A percentile compares a stretch with the other conserved stretches of the same genome.
phyloP scores from a whole-genome alignment of 768 basidiomycete genomes.

The Phylloporus sp. region DNA sequence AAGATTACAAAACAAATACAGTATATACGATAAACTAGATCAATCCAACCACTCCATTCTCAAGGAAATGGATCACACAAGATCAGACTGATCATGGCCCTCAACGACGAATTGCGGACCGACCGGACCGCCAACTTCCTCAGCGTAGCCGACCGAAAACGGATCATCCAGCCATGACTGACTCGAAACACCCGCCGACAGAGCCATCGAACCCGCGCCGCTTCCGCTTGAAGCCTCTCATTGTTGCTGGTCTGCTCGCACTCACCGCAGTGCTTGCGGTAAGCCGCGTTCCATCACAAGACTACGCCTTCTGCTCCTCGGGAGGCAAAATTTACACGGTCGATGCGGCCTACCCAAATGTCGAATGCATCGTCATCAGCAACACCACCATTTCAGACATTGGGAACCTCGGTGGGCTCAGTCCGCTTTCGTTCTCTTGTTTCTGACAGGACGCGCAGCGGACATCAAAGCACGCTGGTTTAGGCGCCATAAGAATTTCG shows the following conservation, averaged over 20 bases:
- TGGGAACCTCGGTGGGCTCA: constrained; percentile 44
- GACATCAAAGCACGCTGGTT: constrained; percentile 25
- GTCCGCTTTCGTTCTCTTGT: not conserved
- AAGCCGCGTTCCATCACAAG: not conserved
- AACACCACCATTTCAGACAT: constrained; percentile 42
- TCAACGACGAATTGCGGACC: too few species aligned
- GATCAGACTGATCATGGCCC: too few species aligned
- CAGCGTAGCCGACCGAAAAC: too few species aligned
- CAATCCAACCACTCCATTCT: too few species aligned
- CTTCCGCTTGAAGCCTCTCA: not conserved
- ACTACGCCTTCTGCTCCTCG: constrained; percentile 58
- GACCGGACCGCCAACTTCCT: too few species aligned
- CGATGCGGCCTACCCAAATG: constrained; percentile 44
- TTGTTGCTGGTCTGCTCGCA: constrained; percentile 5
- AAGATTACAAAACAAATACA: too few species aligned
- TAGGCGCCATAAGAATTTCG: not conserved
- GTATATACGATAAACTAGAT: too few species aligned
- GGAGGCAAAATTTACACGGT: constrained; percentile 64
- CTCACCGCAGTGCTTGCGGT: constrained; percentile 4
- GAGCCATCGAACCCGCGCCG: not conserved
- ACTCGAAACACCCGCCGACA: not conserved
- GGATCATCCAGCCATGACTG: too few species aligned
- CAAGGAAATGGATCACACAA: too few species aligned
- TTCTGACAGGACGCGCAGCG: constrained; percentile 7
- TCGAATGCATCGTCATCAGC: constrained; percentile 58